These are phyloP conservation scores for Aspergillus brunneoviolaceus DNA, from an alignment of 2,329 filamentous ascomycete genomes.

Conservation along the genomic window DNA sequence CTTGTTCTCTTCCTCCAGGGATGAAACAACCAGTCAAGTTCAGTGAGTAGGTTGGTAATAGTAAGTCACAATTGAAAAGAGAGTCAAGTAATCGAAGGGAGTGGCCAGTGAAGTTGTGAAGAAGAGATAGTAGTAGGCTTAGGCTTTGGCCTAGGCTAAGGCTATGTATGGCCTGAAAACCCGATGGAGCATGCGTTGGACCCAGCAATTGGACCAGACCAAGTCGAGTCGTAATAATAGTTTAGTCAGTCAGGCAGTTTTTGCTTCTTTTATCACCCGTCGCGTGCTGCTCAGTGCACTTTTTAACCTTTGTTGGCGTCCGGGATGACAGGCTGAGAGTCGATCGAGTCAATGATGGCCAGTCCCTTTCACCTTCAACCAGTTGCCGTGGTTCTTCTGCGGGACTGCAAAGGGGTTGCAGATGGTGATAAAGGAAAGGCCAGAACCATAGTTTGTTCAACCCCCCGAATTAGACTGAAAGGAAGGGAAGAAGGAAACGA, in stretches of 20 bases:
- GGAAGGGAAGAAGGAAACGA: neutral
- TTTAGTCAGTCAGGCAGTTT: neutral
- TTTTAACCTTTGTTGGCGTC: constrained; percentile 8
- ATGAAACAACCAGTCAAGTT: neutral
- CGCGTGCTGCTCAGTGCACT: neutral
- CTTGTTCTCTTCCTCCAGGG: neutral
- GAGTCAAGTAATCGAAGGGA: neutral
- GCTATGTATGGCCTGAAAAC: too few species aligned
- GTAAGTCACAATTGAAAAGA: too few species aligned
- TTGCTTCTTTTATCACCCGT: constrained; percentile 5
- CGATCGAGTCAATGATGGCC: neutral
- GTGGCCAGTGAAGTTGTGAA: neutral
- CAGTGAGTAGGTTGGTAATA: too few species aligned
- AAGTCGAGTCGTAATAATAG: neutral
- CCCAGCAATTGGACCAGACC: neutral
- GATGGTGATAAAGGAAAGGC: constrained; percentile 5
- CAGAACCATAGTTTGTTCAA: constrained; percentile 2
- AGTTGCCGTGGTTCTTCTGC: constrained; percentile 4
- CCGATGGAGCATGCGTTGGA: neutral
- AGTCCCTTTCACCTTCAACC: constrained; percentile 8
- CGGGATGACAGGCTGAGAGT: constrained; percentile 2
- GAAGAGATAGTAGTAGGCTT: neutral
- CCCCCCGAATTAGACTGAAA: neutral
- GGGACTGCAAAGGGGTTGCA: constrained; percentile 1
- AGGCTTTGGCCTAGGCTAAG: neutral